Conservation (phyloP, 208 protist species). For the Acanthamoeba lugdunensis region DNA sequence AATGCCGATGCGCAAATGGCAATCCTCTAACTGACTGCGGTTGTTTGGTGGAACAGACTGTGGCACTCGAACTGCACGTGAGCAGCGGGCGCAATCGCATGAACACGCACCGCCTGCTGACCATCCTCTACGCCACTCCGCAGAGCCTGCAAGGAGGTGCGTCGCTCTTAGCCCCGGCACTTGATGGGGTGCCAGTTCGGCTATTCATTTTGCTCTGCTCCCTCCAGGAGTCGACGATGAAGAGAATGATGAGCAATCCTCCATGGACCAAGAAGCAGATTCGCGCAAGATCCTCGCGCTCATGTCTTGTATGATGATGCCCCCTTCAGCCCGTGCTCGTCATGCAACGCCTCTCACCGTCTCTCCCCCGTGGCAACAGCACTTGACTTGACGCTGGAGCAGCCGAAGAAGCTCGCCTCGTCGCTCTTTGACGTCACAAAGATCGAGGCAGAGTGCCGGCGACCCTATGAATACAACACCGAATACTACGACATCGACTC, state of each 20-base stretch:
- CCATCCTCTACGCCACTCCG: conserved; percentile 26
- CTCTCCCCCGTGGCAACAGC: neutral
- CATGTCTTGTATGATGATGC: neutral
- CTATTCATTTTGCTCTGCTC: neutral
- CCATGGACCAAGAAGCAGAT: conserved; percentile 43
- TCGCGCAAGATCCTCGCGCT: conserved; percentile 3
- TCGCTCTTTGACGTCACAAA: neutral
- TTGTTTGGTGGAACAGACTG: neutral
- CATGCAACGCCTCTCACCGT: too few species aligned
- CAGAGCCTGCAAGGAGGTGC: conserved; percentile 3
- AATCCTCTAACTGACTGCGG: too few species aligned
- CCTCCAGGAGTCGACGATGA: neutral
- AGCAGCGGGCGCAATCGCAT: conserved; percentile 9
- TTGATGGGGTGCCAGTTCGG: neutral
- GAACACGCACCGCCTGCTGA: conserved; percentile 38
- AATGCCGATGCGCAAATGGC: neutral
- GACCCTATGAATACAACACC: neutral
- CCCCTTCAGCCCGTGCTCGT: neutral
- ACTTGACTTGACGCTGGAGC: neutral
- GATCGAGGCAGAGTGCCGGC: neutral
- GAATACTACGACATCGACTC: neutral
- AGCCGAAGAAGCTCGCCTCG: neutral
- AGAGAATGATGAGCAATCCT: neutral
- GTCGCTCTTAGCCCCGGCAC: neutral
- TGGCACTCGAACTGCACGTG: conserved; percentile 49